Evolutionary conservation across 768 basidiomycete genomes (phyloP), one percentile per base, ranked within the genome.

Genomic region (Pilatotrama ljubarskyi): DNA sequence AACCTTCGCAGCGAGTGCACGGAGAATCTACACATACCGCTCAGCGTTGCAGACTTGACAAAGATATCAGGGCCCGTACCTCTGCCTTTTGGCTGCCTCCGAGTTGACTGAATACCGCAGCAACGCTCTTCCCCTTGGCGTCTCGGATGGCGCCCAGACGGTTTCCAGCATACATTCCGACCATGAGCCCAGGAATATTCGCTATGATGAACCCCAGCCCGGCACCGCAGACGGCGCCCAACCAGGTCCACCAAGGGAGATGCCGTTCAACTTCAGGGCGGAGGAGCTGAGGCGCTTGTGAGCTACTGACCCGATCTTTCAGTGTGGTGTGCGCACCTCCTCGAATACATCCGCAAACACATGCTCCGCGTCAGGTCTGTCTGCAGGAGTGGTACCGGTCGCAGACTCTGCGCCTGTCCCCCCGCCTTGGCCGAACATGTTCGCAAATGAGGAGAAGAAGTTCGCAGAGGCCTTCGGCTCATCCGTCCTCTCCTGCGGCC

Each of bases 61-160:
- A n/a, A n/a, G n/a, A n/a, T n/a, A n/a, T n/a, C n/a, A 15, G 2
- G 29, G 15, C 17, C 35, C 78, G 64, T 67, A 92, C 94, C 84
- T 96, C 91, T 48, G 94, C 93, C 72, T 92, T 95, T 79, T 95
- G 89, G 51, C 76, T 77, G 2, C 85, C 82, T 17, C 85, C 87
- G 24, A 97, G 79, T 20, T 90, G 83, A 46, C 78, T 75, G 72
- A 98, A 98, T 17, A 97, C 95, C 9, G 88, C 82, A 2, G 91
- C 93, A 22, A 98, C 94, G 62, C 89, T 90, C 80, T 92, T 93
- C 10, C 95, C 91, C 77, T 98, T 98, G 3, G 95, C 95, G 69
- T 98, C 95, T 58, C 95, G 80, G 47, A 98, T 80, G 3, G 94
- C 93, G 42, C 95, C 95, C 26, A 97, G 75, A n/a, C 92, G 79